Evolutionary conservation across 169 alveolate species (phyloP), one percentile per base, ranked within the genome.

Genomic region (Toxoplasma gondii): DNA sequence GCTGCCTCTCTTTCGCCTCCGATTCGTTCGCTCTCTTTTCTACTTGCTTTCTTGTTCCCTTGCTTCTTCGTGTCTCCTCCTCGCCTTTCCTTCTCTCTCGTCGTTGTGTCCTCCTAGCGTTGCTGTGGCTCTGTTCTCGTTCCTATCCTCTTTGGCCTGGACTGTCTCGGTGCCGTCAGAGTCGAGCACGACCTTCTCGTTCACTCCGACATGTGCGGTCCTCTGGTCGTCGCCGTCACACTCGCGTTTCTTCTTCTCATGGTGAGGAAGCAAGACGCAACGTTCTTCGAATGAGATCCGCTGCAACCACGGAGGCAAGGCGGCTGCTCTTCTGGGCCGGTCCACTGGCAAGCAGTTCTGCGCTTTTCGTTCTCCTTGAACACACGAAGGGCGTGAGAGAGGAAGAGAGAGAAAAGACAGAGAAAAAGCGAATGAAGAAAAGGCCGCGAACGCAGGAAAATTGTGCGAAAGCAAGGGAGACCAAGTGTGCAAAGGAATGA

Each of bases 121-220:
- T 31, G 7, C 74, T 27, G 74, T 31, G 22, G 9, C 22, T 16
- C n/a, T 19, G 7, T 64, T 64, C 22, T 27, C 74, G 74, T 27
- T 16, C 22, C n/a, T 19, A 1, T 64, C 74, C 5, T 64, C 74
- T 4, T 16, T 74, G 58, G 58, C n/a, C 7, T 19, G 7, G 7
- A 1, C 31, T 27, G 74, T 27, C n/a, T 64, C 7, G 7, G 7
- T 64, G 9, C n/a, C n/a, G 39, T 41, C 44, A 74, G 84, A n/a
- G 39, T 74, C 44, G 84, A 74, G 84, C 84, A 74, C 84, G 84
- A 74, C 44, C 84, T 31, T 12, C n/a, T 74, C 24, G 43, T 74
- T n/a, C 84, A 36, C 84, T 74, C 49, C 84, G 84, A 74, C 84
- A 74, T 74, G 84, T 74, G 84, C 84, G 84, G 84, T 4, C 84